These are phyloP conservation scores for Gloeophyllum trabeum DNA, from an alignment of 768 basidiomycete genomes.

Conservation along the genomic window DNA sequence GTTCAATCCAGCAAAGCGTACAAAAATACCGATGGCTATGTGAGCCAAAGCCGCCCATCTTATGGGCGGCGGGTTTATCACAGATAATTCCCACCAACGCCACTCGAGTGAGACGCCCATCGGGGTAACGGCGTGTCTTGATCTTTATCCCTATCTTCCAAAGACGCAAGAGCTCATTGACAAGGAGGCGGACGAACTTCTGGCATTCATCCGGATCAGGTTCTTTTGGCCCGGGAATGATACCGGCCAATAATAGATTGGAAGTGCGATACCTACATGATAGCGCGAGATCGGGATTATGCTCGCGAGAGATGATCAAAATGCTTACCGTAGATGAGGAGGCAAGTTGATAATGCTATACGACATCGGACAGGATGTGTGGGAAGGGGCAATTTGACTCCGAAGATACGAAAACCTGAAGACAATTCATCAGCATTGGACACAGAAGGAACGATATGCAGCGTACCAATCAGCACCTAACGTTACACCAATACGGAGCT, in stretches of 20 bases:
- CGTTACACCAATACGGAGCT: slow-evolving; percentile 18
- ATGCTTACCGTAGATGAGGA: slow-evolving; percentile 13
- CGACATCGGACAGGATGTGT: slow-evolving; percentile 22
- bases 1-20: slow-evolving; percentile 22
- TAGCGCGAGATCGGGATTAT: neutral
- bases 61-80: slow-evolving; percentile 27
- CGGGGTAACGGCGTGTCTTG: slow-evolving; percentile 12
- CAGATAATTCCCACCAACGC: slow-evolving; percentile 22
- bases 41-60: slow-evolving; percentile 18
- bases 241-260: slow-evolving; percentile 14
- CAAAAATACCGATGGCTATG: slow-evolving; percentile 22
- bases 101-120: slow-evolving; percentile 19
- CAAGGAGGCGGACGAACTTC: slow-evolving; percentile 12
- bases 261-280: slow-evolving; percentile 15
- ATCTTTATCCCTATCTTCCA: slow-evolving; percentile 15
- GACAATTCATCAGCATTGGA: neutral
- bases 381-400: slow-evolving; percentile 22
- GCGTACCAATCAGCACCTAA: slow-evolving; percentile 22
- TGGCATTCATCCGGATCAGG: slow-evolving; percentile 16
- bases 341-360: slow-evolving; percentile 21
- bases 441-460: neutral
- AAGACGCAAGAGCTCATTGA: slow-evolving; percentile 15
- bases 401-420: slow-evolving; percentile 24
- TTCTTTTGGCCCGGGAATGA: slow-evolving; percentile 19
- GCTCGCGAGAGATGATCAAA: neutral